Conservation (phyloP, 2,329 filamentous ascomycete genomes). For the Colletotrichum caudatum region DNA sequence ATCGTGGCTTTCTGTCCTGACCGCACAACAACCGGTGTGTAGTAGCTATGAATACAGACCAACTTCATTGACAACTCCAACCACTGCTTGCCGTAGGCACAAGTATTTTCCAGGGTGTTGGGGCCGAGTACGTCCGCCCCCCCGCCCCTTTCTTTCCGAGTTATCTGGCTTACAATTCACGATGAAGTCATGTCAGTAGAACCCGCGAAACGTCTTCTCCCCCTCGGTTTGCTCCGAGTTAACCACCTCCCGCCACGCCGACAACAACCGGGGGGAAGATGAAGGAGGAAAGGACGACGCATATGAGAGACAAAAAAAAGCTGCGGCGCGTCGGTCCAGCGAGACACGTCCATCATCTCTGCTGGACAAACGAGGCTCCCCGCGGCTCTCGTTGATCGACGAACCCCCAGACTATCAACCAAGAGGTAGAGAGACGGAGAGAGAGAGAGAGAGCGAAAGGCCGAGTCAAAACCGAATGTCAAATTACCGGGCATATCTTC, state of each 20-base stretch:
- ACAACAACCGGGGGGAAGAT: neutral
- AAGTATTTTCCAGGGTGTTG: neutral
- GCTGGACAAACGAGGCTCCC: neutral
- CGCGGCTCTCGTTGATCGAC: neutral
- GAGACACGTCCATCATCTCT: neutral
- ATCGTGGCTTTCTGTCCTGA: neutral
- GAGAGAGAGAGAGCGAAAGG: neutral
- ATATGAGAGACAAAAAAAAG: neutral
- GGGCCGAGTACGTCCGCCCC: neutral
- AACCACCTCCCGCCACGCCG: neutral
- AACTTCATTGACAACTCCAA: neutral
- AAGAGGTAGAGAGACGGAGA: too few relatives aligned
- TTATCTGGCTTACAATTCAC: neutral
- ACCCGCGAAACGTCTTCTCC: neutral
- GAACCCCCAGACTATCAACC: neutral
- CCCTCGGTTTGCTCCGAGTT: neutral
- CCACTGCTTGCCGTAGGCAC: neutral
- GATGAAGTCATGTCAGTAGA: too few relatives aligned
- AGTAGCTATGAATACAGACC: neutral
- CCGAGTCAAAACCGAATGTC: neutral
- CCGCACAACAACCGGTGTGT: too few relatives aligned
- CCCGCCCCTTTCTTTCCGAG: neutral
- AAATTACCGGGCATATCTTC: slow-evolving; percentile 12
- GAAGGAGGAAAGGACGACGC: neutral
- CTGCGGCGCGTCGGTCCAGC: too few relatives aligned